phyloP scores from a whole-genome alignment of 2,329 filamentous ascomycete species.

The Emmonsia crescens region DNA sequence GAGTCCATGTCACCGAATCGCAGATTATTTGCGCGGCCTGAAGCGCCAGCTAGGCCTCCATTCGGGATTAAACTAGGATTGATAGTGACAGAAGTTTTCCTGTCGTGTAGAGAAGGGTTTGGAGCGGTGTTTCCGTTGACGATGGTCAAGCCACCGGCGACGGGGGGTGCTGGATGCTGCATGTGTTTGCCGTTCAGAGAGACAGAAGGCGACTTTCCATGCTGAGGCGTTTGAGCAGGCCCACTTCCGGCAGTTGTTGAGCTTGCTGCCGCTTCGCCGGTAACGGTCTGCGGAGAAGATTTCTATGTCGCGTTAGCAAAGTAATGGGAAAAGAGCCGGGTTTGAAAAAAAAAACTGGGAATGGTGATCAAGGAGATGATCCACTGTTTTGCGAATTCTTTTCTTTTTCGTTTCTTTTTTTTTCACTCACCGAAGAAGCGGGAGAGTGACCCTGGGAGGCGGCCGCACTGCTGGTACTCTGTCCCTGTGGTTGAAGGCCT shows the following conservation, averaged over 20 bases:
- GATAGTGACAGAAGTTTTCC: slow-evolving; percentile 88
- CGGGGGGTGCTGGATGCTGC: slow-evolving; percentile 18
- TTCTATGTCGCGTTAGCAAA: slow-evolving; percentile 55
- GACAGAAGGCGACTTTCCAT: slow-evolving; percentile 54
- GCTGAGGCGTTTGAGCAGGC: slow-evolving; percentile 32
- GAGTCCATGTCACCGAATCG: slow-evolving; percentile 37
- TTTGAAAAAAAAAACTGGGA: not conserved
- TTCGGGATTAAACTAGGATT: slow-evolving; percentile 69
- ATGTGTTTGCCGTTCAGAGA: slow-evolving; percentile 78
- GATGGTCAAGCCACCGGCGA: slow-evolving; percentile 45
- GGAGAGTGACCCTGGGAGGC: slow-evolving; percentile 34
- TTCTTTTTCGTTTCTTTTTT: not conserved
- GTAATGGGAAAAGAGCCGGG: slow-evolving; percentile 5
- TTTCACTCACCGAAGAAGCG: slow-evolving; percentile 39
- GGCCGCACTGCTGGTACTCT: slow-evolving; percentile 39
- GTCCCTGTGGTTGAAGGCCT: slow-evolving; percentile 42
- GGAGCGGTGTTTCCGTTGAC: slow-evolving; percentile 55
- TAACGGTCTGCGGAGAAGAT: slow-evolving; percentile 38
- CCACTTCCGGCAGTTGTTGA: slow-evolving; percentile 45
- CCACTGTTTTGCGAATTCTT: not conserved
- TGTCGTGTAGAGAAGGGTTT: slow-evolving; percentile 54
- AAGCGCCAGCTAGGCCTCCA: slow-evolving; percentile 49
- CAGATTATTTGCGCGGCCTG: slow-evolving; percentile 38
- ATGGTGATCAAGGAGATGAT: not conserved
- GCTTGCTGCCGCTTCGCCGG: slow-evolving; percentile 39